phyloP scores from a whole-genome alignment of 345 rosid species.

The Leavenworthia alabamica region DNA sequence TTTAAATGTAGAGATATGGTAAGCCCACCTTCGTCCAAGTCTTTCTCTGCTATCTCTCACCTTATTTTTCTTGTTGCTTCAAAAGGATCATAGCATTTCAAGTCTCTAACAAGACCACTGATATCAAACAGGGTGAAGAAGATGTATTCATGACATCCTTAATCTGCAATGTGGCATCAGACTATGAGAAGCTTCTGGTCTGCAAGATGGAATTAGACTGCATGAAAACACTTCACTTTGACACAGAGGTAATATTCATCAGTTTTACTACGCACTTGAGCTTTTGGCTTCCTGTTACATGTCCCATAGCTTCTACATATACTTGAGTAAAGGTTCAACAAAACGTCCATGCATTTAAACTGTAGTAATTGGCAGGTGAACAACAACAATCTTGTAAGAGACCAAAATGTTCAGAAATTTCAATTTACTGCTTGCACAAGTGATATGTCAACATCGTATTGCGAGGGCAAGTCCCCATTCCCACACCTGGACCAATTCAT shows the following conservation, averaged over 20 bases:
- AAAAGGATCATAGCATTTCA: neutral
- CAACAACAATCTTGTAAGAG: constrained; percentile 34
- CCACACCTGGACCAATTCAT: constrained; percentile 72
- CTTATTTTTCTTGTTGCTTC: neutral
- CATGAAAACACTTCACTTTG: constrained; percentile 75
- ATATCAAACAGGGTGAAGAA: constrained; percentile 57
- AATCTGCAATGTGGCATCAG: constrained; percentile 75
- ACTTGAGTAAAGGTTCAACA: neutral
- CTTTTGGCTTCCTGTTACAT: neutral
- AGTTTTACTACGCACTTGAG: neutral
- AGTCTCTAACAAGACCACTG: constrained; percentile 18
- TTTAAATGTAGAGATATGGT: constrained; percentile 82
- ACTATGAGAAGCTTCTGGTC: constrained; percentile 76
- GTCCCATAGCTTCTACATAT: neutral
- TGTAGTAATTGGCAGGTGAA: constrained; percentile 44
- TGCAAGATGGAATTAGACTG: constrained; percentile 90
- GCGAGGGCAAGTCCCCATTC: constrained; percentile 70
- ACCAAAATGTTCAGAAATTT: constrained; percentile 29
- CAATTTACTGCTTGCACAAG: constrained; percentile 30
- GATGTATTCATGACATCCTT: constrained; percentile 81
- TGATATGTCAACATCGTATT: constrained; percentile 41
- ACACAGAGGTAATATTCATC: constrained; percentile 65
- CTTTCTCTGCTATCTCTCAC: neutral
- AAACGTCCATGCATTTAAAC: neutral
- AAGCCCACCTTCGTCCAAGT: constrained; percentile 24